Base-by-base conservation (phyloP, 2,329 filamentous ascomycete species). In the Cephalotrichum gorgonifer region DNA sequence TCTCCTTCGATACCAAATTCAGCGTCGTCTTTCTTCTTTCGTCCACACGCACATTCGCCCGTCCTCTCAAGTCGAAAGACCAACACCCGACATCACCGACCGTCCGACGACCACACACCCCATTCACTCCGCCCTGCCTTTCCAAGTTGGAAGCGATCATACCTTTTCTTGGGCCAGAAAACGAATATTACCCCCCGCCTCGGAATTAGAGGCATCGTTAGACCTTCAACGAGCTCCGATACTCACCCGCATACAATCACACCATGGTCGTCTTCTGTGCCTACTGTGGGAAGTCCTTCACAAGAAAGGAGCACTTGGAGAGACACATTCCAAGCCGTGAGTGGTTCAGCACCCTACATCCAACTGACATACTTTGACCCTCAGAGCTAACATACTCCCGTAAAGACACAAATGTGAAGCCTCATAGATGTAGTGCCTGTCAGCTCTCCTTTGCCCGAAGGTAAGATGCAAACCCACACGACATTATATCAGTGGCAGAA, bases 251-350 rank as follows among this genome's bases (percentile, higher is more conserved):
- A 30, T 42, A 17, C 3, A 26, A 22, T 31, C 27, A 23, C 23
- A 25, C 23, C 31, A 60, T 55, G 49, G 67, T 67, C 65, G 64
- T 76, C 44, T 77, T 65, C 57, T 78, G 74, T 54, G 65, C 73
- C 17, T 76, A 76, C 55, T 78, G 74, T 56, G 74, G 74, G 49
- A 76, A 73, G 62, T 64, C 62, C 55, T 78, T 78, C 59, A 76
- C 72, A 45, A 67, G 74, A 55, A 77, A 77, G 57, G 74, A 78
- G 54, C 74, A 78, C 57, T 60, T 77, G n/a, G 74, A 78, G 54
- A 69, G 74, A 53, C 74, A 77, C 52, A 68, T 78, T 38, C 72
- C 73, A 9, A 72, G 59, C 49, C 74, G 74, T 77, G 57, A 63
- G 73, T 62, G n/a, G n/a, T 30, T 31, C 30, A 23, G 25, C 15